Evolutionary conservation across 768 basidiomycete species (phyloP), one percentile per base, ranked within the genome.

Genomic region (Ramaria sp.): DNA sequence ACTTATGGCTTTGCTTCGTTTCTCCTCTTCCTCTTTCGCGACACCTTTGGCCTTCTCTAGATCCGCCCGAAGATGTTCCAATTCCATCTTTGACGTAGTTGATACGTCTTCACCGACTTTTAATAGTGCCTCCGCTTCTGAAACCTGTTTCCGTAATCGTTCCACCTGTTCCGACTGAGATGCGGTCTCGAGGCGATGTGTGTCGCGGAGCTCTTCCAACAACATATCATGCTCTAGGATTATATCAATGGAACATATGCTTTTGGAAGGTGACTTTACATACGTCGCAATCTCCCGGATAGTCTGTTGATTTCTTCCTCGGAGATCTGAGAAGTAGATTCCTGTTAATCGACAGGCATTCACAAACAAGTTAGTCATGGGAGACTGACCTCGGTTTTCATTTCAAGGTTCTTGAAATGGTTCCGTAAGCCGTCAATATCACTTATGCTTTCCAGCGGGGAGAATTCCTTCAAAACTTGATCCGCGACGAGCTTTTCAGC

Each of bases 21-120:
- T 98, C 71, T 99, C 96, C 68, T 98, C 96, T 66, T 98, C 96
- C 59, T 97, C 94, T 68, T 90, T 96, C 5, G 83, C 85, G 10
- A 74, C 55, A 19, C 72, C 73, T 61, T 82, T 84, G 3, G 78
- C 70, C 46, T 78, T 79, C 48, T 82, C 77, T 0, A 85, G 68
- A 57, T 96, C 89, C 17, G 74, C 68, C 48, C 76, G 75, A n/a
- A 92, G 71, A 17, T 74, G 76, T 2, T 78, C 76, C 0, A 84
- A 69, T 41, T 88, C 83, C 0, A 71, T 69, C 53, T 78, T 76
- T 42, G 76, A 79, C 54, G 76, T 80, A 1, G 73, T 67, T 4
- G 71, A 64, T 13, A 77, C 74, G 34, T 76, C 78, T 59, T 83
- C 79, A 9, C 80, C 76, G 15, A 80, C 83, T 57, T 78, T 70